Evolutionary conservation across 371 early-diverging fungal genomes (phyloP).

Genomic region (Apophysomyces elegans): DNA sequence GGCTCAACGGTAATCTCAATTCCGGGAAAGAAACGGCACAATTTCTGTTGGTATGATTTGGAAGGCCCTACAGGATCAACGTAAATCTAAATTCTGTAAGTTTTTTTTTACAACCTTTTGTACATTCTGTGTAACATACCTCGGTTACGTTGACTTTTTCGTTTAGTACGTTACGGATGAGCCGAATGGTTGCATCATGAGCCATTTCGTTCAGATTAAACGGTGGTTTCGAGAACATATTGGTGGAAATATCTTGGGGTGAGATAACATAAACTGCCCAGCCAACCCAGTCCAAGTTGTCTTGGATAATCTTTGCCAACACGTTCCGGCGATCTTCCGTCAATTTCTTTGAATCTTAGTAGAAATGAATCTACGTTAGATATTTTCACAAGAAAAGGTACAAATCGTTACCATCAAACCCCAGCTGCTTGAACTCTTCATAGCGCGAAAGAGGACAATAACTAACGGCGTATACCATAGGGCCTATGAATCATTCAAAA

Average conservation of each 20-base stretch:
- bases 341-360: slow-evolving; percentile 87
- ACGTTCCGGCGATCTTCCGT: slow-evolving; percentile 73
- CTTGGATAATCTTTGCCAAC: slow-evolving; percentile 69
- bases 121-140: slow-evolving; percentile 39
- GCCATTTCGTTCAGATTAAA: slow-evolving; percentile 96
- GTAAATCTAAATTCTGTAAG: slow-evolving; percentile 67
- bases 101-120: background rate
- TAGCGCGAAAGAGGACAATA: slow-evolving; percentile 72
- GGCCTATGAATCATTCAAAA: slow-evolving; percentile 58
- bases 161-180: slow-evolving; percentile 72
- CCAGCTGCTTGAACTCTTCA: slow-evolving; percentile 66
- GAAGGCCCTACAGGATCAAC: slow-evolving; percentile 99
- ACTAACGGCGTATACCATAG: slow-evolving; percentile 95
- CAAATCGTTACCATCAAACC: slow-evolving; percentile 74
- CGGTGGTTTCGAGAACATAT: slow-evolving; percentile 86
- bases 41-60: slow-evolving; percentile 78
- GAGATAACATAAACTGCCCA: slow-evolving; percentile 85
- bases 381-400: no score
- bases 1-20: slow-evolving; percentile 86
- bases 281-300: slow-evolving; percentile 72
- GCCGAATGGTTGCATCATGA: slow-evolving; percentile 88
- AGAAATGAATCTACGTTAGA: no score
- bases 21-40: slow-evolving; percentile 74
- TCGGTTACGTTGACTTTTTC: slow-evolving; percentile 74
- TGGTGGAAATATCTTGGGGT: slow-evolving; percentile 87